Conservation (phyloP, 352 stramenopile genomes). For the Thalassiosira exigua region DNA sequence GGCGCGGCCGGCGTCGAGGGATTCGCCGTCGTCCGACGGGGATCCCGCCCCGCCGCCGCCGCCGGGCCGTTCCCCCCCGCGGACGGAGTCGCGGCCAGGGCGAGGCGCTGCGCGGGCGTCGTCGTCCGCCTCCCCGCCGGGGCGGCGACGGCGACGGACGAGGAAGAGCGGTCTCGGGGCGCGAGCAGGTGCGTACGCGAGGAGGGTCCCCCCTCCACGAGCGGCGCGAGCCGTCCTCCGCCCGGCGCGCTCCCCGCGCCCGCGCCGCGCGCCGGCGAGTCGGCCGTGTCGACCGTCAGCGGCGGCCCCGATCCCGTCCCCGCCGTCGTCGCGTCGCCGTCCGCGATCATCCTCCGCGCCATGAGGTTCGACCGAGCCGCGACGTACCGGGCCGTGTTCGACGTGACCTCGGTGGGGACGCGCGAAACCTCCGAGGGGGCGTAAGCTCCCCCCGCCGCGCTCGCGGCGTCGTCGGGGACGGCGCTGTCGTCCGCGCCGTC, state of each 20-base stretch:
- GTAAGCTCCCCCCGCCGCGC: neutral
- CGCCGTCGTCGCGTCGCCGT: neutral
- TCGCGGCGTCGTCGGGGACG: neutral
- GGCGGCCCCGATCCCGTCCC: neutral
- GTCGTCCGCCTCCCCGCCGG: neutral
- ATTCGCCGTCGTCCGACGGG: constrained; percentile 13
- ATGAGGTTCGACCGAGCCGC: constrained; percentile 22
- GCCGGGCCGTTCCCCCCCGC: neutral
- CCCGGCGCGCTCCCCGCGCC: neutral
- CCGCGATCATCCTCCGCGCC: constrained; percentile 28
- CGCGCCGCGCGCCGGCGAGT: neutral
- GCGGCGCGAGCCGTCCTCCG: neutral
- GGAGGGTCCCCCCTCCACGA: too few species aligned
- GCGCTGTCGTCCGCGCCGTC: neutral
- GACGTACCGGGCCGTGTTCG: constrained; percentile 35
- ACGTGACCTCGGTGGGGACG: constrained; percentile 24
- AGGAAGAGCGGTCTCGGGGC: too few species aligned
- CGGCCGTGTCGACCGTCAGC: neutral
- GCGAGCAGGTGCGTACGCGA: too few species aligned
- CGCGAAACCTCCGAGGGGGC: constrained; percentile 1
- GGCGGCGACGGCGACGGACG: neutral
- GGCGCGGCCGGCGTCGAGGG: constrained; percentile 23
- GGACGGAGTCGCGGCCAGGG: neutral
- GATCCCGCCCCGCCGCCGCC: constrained; percentile 17
- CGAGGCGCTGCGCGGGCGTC: neutral